Conservation (phyloP, 148 eudicot genomes). For the Rheum nobile region DNA sequence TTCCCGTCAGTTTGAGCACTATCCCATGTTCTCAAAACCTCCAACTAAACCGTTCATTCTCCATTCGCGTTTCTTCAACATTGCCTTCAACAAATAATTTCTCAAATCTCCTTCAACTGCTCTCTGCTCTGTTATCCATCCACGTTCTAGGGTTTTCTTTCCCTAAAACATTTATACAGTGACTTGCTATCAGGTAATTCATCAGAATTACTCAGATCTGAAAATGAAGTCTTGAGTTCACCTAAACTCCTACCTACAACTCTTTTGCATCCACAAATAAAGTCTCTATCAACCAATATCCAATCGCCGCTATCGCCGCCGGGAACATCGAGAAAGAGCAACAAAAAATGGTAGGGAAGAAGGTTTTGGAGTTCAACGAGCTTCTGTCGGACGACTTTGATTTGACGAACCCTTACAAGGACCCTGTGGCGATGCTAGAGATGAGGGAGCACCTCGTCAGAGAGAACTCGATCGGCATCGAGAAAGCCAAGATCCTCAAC, state of each 20-base stretch:
- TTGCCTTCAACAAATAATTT: too few relatives aligned
- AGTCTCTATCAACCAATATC: not conserved
- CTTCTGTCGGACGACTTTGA: constrained; percentile 85
- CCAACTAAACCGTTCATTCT: too few relatives aligned
- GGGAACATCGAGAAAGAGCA: constrained; percentile 6
- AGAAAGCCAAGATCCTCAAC: constrained; percentile 73
- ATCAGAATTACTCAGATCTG: too few relatives aligned
- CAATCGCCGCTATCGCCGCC: constrained; percentile 1
- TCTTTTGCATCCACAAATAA: not conserved
- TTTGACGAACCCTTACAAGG: constrained; percentile 81
- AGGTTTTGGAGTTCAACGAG: constrained; percentile 59
- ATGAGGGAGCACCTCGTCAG: constrained; percentile 85
- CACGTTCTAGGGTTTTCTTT: too few relatives aligned
- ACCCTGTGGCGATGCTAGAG: constrained; percentile 92
- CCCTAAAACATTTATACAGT: too few relatives aligned
- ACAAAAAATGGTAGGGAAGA: constrained; percentile 54
- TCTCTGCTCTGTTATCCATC: too few relatives aligned
- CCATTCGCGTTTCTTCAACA: too few relatives aligned
- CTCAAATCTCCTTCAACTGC: too few relatives aligned
- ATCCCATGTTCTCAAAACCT: too few relatives aligned
- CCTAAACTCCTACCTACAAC: not conserved
- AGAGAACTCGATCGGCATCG: constrained; percentile 93
- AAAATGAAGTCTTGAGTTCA: not conserved
- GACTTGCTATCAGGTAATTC: too few relatives aligned
- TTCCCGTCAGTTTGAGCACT: too few relatives aligned